Evolutionary conservation across 805 yeast species (phyloP), one percentile per base, ranked within the genome.

Genomic region (Candida bentonensis): DNA sequence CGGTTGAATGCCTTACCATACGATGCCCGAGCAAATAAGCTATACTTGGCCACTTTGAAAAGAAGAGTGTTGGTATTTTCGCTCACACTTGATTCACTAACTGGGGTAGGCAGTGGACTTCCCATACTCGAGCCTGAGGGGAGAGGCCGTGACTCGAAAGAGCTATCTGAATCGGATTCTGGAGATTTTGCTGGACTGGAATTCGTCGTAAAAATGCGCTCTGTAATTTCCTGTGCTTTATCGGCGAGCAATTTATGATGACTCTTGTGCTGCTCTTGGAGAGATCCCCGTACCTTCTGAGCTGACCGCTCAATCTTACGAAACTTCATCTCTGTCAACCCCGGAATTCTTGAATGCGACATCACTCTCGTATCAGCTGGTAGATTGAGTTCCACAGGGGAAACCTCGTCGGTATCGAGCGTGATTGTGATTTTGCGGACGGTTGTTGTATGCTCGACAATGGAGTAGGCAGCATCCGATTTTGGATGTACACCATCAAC

Each of bases 1-100:
- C 57, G 46, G 56, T 60, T 52, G 41, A 59, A 59, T 9, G 62
- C 54, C 41, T 54, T 58, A 9, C 63, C 63, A 41, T 59, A 59
- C 4, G 63, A 57, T 2, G 63, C 63, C 7, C 61, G 51, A 4
- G 63, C 57, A 44, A 51, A 60, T 21, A 60, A 48, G 43, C 56
- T 54, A 42, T 56, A 60, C 39, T 54, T 54, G 2, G 61, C 60
- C 53, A 59, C 46, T 44, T 56, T 55, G 39, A 47, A 44, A 22
- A 30, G 17, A 4, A 11, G 36, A 4, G 7, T 30, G 36, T 7
- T 15, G 36, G 17, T 30, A n/a, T 30, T n/a, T 30, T 30, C 36
- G 7, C 13, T 13, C 13, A 25, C 27, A 25, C 27, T 25, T 25
- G 27, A 7, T 9, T 7, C 13, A 13, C 27, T 25, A 13, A 7